These are phyloP conservation scores for Auriscalpium vulgare DNA, from an alignment of 768 basidiomycete genomes.

Conservation along the genomic window DNA sequence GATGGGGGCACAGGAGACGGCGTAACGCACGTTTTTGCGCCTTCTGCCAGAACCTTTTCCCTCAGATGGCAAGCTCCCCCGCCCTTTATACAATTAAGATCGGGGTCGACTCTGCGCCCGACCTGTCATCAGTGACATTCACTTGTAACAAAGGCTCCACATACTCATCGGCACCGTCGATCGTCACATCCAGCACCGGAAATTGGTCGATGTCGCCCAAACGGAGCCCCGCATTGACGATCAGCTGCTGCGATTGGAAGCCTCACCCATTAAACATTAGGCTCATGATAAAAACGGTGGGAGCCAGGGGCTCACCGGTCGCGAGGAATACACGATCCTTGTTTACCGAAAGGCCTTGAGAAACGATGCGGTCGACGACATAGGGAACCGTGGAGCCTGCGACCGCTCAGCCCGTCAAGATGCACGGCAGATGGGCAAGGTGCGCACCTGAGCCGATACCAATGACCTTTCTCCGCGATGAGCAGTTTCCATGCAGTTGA, in stretches of 20 bases:
- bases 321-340: slow-evolving; percentile 81
- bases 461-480: slow-evolving; percentile 48
- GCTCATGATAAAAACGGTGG: slow-evolving; percentile 12
- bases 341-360: slow-evolving; percentile 74
- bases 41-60: slow-evolving; percentile 97
- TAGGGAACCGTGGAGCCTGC: slow-evolving; percentile 93
- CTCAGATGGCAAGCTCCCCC: slow-evolving; percentile 95
- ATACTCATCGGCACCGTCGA: slow-evolving; percentile 96
- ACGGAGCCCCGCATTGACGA: slow-evolving; percentile 66
- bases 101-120: slow-evolving; percentile 64
- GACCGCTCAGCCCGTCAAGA: background rate
- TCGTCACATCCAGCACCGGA: slow-evolving; percentile 87
- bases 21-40: slow-evolving; percentile 66
- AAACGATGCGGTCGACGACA: slow-evolving; percentile 89
- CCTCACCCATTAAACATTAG: slow-evolving; percentile 29
- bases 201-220: slow-evolving; percentile 90
- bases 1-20: background rate
- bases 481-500: background rate
- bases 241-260: slow-evolving; percentile 95
- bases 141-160: slow-evolving; percentile 20
- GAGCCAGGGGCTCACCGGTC: slow-evolving; percentile 45
- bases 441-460: slow-evolving; percentile 76
- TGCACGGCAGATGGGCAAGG: background rate
- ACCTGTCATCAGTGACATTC: background rate
- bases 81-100: slow-evolving; percentile 92